Evolutionary conservation across 805 yeast genomes (phyloP), one percentile per base, ranked within the genome.

Genomic region (Sugiyamaella lignohabitans): DNA sequence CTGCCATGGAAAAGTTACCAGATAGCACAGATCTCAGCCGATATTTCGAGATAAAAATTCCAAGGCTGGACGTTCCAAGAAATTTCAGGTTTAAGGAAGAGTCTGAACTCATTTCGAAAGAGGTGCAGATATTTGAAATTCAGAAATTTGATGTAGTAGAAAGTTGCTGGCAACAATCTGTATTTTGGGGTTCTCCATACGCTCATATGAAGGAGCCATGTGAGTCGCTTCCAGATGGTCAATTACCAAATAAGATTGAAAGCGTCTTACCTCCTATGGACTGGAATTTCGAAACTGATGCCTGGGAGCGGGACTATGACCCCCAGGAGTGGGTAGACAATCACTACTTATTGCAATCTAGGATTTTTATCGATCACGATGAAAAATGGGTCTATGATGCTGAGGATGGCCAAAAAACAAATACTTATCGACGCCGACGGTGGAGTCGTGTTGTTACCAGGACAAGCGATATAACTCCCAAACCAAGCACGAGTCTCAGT

Each of bases 351-450:
- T n/a, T n/a, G n/a, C n/a, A n/a, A n/a, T n/a, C n/a, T n/a, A n/a
- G n/a, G n/a, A 78, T 82, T 14, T 72, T 70, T 18, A 70, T 84
- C 18, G 94, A 87, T 64, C 5, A 14, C 17, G 68, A 75, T 23
- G 88, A 80, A 47, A 87, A 87, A 62, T 87, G 95, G 95, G 91
- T 85, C 17, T 87, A 87, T 61, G 95, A 87, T 61, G 59, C 63
- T 34, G 60, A 61, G n/a, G 53, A 42, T 10, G 43, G 38, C 19
- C 21, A 40, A 11, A 27, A 27, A 27, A 27, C 14, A 14, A 32
- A 30, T 19, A 47, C 45, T 3, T 47, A 50, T 46, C 42, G 63
- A 36, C 43, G 62, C 10, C 40, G 63, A 35, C 27, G 63, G 14
- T 59, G 63, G 63, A 38, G 38, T 6, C 47, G 62, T n/a, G n/a